Evolutionary conservation across 768 basidiomycete species (phyloP).

Genomic region (Leccinum broughii): DNA sequence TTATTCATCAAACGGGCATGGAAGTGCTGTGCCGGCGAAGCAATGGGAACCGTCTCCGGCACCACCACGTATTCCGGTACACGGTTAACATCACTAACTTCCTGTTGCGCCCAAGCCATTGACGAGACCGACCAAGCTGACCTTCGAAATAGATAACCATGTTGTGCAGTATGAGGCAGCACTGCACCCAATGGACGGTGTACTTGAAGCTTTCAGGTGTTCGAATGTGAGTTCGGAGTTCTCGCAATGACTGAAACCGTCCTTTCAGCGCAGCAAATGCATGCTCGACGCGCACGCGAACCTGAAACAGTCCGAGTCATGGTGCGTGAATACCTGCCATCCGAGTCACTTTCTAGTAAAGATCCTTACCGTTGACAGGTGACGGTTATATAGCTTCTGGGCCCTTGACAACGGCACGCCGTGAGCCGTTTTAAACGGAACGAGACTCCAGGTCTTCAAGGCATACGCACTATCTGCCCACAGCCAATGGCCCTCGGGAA

Average conservation of each 20-base stretch:
- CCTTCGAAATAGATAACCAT: background rate
- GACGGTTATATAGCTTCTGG: background rate
- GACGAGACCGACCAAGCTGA: too few species aligned
- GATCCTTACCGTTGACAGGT: background rate
- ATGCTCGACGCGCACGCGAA: background rate
- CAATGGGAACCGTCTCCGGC: too few species aligned
- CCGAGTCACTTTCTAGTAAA: too few species aligned
- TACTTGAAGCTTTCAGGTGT: background rate
- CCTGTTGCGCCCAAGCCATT: too few species aligned
- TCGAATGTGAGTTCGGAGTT: background rate
- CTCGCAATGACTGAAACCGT: background rate
- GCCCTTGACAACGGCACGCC: background rate
- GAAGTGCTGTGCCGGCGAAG: too few species aligned
- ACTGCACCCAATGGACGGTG: background rate
- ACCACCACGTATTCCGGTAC: too few species aligned
- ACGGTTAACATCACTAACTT: too few species aligned
- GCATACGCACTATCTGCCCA: background rate
- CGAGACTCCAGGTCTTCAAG: background rate
- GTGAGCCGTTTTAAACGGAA: background rate
- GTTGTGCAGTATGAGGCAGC: conserved; percentile 1
- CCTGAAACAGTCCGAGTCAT: background rate
- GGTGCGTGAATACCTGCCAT: background rate
- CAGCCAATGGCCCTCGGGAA: background rate
- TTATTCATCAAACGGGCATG: too few species aligned
- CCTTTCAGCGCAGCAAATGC: background rate